A percentile compares a stretch with the other conserved stretches of the same genome.
phyloP scores from a whole-genome alignment of 75 land plant species.

The Pinus albicaulis region DNA sequence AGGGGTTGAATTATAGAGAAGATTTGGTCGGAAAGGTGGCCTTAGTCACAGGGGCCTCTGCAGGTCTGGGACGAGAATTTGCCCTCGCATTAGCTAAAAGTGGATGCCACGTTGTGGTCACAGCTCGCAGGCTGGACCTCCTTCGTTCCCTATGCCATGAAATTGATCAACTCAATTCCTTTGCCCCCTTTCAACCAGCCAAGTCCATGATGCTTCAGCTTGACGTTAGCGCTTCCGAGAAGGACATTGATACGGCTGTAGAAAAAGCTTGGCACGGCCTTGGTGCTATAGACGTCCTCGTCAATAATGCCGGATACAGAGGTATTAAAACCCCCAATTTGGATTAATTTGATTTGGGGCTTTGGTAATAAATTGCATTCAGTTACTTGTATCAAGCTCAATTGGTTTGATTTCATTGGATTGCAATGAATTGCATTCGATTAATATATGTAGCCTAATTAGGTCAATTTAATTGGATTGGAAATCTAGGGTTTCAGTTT shows the following conservation, averaged over 20 bases:
- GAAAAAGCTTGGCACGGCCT: conserved; percentile 59
- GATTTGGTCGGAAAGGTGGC: conserved; percentile 21
- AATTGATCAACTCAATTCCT: conserved; percentile 1
- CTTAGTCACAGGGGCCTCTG: conserved; percentile 39
- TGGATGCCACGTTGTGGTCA: conserved; percentile 25
- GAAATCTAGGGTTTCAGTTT: conserved; percentile 27
- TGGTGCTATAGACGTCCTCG: conserved; percentile 60
- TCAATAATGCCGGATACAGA: conserved; percentile 72
- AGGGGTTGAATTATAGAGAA: too few relatives aligned
- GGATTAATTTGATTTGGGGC: too few relatives aligned
- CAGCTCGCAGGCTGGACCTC: conserved; percentile 26
- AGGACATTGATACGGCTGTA: conserved; percentile 38
- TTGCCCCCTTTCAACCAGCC: not conserved
- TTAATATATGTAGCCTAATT: too few relatives aligned
- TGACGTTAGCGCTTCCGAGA: conserved; percentile 47
- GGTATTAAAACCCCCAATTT: conserved; percentile 9
- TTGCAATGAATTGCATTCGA: not conserved
- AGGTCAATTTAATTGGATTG: too few relatives aligned
- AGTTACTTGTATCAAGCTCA: too few relatives aligned
- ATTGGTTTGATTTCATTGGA: too few relatives aligned
- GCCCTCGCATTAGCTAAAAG: conserved; percentile 14
- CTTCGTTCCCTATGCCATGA: conserved; percentile 31
- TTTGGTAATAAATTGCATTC: too few relatives aligned
- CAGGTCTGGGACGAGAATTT: conserved; percentile 43
- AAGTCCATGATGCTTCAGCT: conserved; percentile 40